Conservation (phyloP, 345 rosid genomes). For the Brassica juncea region DNA sequence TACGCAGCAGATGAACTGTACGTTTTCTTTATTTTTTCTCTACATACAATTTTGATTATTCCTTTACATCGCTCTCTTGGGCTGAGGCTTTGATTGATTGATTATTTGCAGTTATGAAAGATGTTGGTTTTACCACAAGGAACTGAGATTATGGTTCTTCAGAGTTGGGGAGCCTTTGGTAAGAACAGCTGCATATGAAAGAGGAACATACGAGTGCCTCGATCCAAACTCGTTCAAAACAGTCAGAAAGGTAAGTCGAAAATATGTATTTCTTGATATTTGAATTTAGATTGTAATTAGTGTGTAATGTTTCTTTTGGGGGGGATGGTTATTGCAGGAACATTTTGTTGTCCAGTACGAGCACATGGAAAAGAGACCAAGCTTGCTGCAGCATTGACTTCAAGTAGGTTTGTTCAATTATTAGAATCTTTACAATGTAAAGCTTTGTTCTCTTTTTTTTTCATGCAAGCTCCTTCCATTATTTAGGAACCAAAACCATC, state of each 20-base stretch:
- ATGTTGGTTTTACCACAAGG: constrained; percentile 97
- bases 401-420: constrained; percentile 40
- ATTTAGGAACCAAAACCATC: constrained; percentile 24
- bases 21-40: constrained; percentile 34
- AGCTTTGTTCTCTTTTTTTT: constrained; percentile 38
- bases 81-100: constrained; percentile 3
- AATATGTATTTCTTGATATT: background rate
- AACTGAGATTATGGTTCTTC: constrained; percentile 71
- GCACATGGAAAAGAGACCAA: constrained; percentile 86
- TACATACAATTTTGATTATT: constrained; percentile 18
- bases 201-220: constrained; percentile 86
- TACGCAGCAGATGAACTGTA: constrained; percentile 96
- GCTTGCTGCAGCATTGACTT: constrained; percentile 70
- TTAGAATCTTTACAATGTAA: constrained; percentile 56
- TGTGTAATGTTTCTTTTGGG: background rate
- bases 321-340: constrained; percentile 57
- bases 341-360: constrained; percentile 76
- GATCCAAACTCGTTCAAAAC: constrained; percentile 79
- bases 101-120: constrained; percentile 63
- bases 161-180: constrained; percentile 89
- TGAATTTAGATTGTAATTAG: background rate
- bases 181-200: constrained; percentile 65
- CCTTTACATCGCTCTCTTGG: background rate
- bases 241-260: constrained; percentile 63
- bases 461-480: constrained; percentile 28